Percentiles rank a stretch among this genome's conserved stretches.
phyloP scores from a whole-genome alignment of 1,284 basidiomycete genomes.

The Fomitopsis betulina region DNA sequence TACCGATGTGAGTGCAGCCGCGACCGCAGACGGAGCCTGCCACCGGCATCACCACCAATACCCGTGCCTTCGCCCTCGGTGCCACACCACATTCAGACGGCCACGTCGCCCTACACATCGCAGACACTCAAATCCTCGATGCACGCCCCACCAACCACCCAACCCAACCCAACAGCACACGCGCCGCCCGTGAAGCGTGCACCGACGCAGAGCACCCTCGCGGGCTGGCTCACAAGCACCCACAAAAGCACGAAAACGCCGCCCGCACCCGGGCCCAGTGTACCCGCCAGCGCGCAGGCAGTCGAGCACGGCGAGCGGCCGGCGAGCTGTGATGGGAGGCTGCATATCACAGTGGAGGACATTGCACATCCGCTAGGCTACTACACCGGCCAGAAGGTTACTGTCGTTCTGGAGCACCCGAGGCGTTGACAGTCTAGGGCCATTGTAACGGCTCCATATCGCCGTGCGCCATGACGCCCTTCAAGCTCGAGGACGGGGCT shows the following conservation, averaged over 20 bases:
- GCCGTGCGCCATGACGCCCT: no score
- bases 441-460: no score
- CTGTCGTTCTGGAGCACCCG: conserved; percentile 14
- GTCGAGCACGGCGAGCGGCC: background rate
- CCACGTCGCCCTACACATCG: background rate
- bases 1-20: conserved; percentile 11
- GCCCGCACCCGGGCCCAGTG: background rate
- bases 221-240: conserved; percentile 11
- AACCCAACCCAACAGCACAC: background rate
- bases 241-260: conserved; percentile 4
- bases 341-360: conserved; percentile 13
- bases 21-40: background rate
- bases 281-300: background rate
- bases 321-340: conserved; percentile 16
- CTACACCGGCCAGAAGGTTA: conserved; percentile 16
- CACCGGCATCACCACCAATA: background rate
- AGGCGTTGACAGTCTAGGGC: background rate
- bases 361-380: conserved; percentile 19
- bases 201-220: conserved; percentile 12
- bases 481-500: no score
- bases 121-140: background rate
- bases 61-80: background rate
- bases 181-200: conserved; percentile 9
- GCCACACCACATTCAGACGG: background rate
- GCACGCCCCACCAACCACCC: background rate